Base-by-base conservation (phyloP, 352 stramenopile species). In the Globisporangium acanthophoron region DNA sequence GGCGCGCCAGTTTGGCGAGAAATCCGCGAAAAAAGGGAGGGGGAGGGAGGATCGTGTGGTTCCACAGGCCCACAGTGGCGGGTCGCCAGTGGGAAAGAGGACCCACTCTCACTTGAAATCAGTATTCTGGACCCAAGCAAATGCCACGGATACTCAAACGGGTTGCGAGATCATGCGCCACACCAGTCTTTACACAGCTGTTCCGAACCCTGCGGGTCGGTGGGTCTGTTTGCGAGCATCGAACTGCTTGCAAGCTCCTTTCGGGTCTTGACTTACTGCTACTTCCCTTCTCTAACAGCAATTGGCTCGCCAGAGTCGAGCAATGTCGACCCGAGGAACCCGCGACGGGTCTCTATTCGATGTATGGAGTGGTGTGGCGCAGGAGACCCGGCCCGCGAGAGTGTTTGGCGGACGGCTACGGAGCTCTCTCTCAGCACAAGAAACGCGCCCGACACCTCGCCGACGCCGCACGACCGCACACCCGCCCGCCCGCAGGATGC, bases 401-500 rank as follows among this genome's bases (percentile, higher is more conserved):
- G 44, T 49, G 44, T 27, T 31, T 49, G 44, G 48, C 29, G 44
- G 44, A 49, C 44, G 44, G 44, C 24, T 9, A 24, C 20, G 44
- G 16, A 49, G 9, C n/a, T 13, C 18, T 13, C 18, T 47, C n/a
- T 18, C 44, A 49, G 44, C 8, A 49, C 44, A 16, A 57, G 52
- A 57, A 57, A 56, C 33, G 48, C 48, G 47, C 18, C 15, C 47
- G 47, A 39, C 29, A 16, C 47, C 20, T 8, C 45, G 45, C 12
- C n/a, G 27, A 20, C 15, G 20, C 45, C 5, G 29, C 31, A 45
- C 21, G 33, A 31, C 3, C 41, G 44, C 49, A 11, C 51, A 44
- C 12, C 29, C 21, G 40, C 58, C 41, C 43, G 46, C 33, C 21
- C 9, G 11, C 31, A 55, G 31, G n/a, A 88, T 91, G 78, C 62